phyloP scores from a whole-genome alignment of 345 rosid species.

The Clarkia xantiana region DNA sequence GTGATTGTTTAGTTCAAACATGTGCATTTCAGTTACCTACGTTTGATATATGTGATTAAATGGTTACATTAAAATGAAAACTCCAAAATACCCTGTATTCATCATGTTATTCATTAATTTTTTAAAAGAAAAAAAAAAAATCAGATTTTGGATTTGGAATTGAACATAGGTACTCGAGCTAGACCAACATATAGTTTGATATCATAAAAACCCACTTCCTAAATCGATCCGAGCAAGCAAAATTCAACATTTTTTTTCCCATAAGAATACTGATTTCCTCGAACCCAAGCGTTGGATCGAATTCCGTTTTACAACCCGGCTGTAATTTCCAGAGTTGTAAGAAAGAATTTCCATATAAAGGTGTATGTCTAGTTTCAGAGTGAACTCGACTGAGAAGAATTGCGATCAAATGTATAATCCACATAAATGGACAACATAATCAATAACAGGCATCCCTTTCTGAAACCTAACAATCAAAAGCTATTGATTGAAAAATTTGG shows the following conservation, averaged over 20 bases:
- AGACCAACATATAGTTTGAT: slow-evolving; percentile 5
- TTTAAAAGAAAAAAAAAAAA: too few relatives aligned
- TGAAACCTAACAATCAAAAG: not conserved
- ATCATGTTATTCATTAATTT: too few relatives aligned
- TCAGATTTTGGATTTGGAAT: too few relatives aligned
- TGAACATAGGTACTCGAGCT: too few relatives aligned
- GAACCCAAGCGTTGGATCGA: slow-evolving; percentile 12
- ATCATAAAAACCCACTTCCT: slow-evolving; percentile 18
- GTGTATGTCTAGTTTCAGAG: not conserved
- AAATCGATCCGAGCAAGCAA: slow-evolving; percentile 8
- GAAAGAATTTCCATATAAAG: slow-evolving; percentile 50
- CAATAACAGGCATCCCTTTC: not conserved
- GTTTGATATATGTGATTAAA: too few relatives aligned
- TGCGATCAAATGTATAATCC: not conserved
- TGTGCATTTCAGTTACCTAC: too few relatives aligned
- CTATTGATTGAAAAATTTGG: too few relatives aligned
- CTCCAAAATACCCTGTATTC: too few relatives aligned
- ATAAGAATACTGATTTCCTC: slow-evolving; percentile 12
- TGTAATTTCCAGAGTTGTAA: slow-evolving; percentile 20
- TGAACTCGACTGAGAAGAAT: too few relatives aligned
- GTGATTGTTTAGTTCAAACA: too few relatives aligned
- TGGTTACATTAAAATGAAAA: too few relatives aligned
- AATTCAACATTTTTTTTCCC: slow-evolving; percentile 11
- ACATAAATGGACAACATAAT: not conserved
- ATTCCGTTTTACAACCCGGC: slow-evolving; percentile 18